Percentiles rank a stretch among this genome's conserved stretches.
phyloP scores from a whole-genome alignment of 495 filamentous ascomycete genomes.

The Daldinia vernicosa region DNA sequence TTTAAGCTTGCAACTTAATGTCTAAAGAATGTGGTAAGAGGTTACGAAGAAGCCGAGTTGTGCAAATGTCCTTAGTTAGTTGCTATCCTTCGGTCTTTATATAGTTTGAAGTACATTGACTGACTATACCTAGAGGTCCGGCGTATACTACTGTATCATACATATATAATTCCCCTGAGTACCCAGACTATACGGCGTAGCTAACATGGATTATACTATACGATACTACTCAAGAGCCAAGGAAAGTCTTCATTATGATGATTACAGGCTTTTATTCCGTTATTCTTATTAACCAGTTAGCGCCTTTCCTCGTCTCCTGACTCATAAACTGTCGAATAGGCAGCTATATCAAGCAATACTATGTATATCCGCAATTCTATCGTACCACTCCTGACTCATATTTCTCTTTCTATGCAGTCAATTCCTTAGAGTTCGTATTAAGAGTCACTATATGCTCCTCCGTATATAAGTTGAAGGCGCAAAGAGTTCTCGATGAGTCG shows the following conservation, averaged over 20 bases:
- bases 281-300: background rate
- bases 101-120: background rate
- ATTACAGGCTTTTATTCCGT: no score
- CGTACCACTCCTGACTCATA: background rate
- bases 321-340: background rate
- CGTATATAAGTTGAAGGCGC: background rate
- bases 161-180: no score
- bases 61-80: background rate
- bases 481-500: slow-evolving; percentile 1
- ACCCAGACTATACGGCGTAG: no score
- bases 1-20: background rate
- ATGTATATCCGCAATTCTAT: background rate
- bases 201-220: no score
- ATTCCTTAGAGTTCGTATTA: background rate
- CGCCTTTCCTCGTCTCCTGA: background rate
- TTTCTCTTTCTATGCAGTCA: background rate
- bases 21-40: background rate
- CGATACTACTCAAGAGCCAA: no score
- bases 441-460: background rate
- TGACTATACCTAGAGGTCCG: background rate
- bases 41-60: background rate
- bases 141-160: background rate
- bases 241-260: no score
- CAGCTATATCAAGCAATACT: background rate
- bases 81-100: background rate